Evolutionary conservation across 2,329 filamentous ascomycete genomes (phyloP).

Genomic region (Aspergillus pseudoterreus): DNA sequence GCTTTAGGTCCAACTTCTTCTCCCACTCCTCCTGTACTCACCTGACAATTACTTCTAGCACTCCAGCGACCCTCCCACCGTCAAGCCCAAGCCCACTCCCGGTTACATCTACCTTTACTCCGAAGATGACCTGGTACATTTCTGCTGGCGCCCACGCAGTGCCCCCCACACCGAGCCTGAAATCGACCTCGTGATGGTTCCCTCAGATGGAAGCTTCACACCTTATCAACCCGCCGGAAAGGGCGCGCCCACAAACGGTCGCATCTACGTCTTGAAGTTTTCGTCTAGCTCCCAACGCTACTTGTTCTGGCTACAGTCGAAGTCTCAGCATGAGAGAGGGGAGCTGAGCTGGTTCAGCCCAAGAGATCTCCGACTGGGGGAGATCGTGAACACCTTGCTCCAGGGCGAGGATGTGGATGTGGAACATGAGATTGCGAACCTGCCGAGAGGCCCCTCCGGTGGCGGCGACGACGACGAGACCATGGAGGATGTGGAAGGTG

Average conservation of each 20-base stretch:
- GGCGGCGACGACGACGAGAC: slow-evolving; percentile 66
- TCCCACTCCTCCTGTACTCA: slow-evolving; percentile 9
- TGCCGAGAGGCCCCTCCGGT: slow-evolving; percentile 46
- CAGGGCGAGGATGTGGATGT: slow-evolving; percentile 88
- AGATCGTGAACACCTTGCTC: slow-evolving; percentile 78
- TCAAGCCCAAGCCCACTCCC: slow-evolving; percentile 67
- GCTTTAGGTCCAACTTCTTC: neutral
- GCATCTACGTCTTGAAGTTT: slow-evolving; percentile 92
- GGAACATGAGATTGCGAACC: slow-evolving; percentile 63
- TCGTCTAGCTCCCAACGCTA: slow-evolving; percentile 84
- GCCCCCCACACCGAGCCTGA: slow-evolving; percentile 69
- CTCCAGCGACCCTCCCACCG: slow-evolving; percentile 62
- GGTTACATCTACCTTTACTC: slow-evolving; percentile 91
- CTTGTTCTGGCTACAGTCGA: slow-evolving; percentile 95
- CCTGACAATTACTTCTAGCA: slow-evolving; percentile 18
- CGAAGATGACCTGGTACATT: slow-evolving; percentile 93
- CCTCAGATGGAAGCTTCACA: slow-evolving; percentile 79
- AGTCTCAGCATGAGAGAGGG: slow-evolving; percentile 68
- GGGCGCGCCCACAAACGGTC: slow-evolving; percentile 70
- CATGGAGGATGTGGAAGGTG: slow-evolving; percentile 72
- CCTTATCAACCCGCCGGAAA: slow-evolving; percentile 69
- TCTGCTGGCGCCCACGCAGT: slow-evolving; percentile 89
- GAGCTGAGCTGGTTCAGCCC: slow-evolving; percentile 77
- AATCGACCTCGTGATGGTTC: slow-evolving; percentile 90
- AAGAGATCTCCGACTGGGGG: slow-evolving; percentile 79